Conservation (phyloP, 2,329 filamentous ascomycete genomes). For the Fusarium heterosporum region DNA sequence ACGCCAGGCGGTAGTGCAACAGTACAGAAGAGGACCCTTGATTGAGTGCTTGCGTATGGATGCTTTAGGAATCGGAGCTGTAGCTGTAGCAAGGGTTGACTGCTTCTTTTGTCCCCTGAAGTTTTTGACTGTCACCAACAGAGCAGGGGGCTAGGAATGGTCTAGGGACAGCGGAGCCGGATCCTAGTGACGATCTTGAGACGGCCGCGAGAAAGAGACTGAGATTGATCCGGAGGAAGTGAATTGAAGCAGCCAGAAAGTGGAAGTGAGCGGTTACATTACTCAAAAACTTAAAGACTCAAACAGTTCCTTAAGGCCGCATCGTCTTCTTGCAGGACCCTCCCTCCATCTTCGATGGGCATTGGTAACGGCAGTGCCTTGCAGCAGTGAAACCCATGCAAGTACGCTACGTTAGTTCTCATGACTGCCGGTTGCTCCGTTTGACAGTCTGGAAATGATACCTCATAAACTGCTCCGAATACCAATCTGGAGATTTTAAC, state of each 20-base stretch:
- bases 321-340: too few relatives aligned
- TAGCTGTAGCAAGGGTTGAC: conserved; percentile 18
- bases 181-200: conserved; percentile 30
- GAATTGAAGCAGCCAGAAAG: not conserved
- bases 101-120: conserved; percentile 8
- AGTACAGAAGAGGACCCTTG: conserved; percentile 20
- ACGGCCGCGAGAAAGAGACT: conserved; percentile 5
- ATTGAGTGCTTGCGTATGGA: conserved; percentile 18
- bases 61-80: not conserved
- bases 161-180: conserved; percentile 23
- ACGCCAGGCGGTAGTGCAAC: conserved; percentile 21
- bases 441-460: not conserved
- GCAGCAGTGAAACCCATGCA: conserved; percentile 30
- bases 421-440: conserved; percentile 32
- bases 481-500: conserved; percentile 15
- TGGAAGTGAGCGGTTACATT: not conserved
- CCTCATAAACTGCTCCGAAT: not conserved
- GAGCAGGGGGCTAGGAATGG: conserved; percentile 1
- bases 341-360: not conserved
- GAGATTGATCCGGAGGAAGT: conserved; percentile 16
- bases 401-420: conserved; percentile 8
- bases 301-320: too few relatives aligned
- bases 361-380: conserved; percentile 35
- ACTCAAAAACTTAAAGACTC: not conserved
- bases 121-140: conserved; percentile 11